A percentile compares a stretch with the other conserved stretches of the same genome.
Conservation (phyloP, 495 filamentous ascomycete genomes). For the Penicillium cosmopolitanum region DNA sequence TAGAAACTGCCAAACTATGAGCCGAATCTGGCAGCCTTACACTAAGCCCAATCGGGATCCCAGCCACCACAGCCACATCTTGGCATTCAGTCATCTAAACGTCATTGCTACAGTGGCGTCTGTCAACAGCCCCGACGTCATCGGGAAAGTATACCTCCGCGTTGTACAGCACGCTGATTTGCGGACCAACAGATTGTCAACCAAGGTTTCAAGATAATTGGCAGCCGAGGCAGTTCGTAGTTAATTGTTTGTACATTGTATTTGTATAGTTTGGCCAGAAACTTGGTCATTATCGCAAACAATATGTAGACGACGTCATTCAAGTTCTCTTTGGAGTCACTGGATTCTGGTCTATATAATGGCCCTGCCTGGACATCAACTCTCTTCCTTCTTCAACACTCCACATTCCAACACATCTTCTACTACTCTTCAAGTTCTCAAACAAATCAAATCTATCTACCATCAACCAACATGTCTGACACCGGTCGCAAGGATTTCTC, state of each 20-base stretch:
- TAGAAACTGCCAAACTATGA: no score
- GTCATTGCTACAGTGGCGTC: slow-evolving; percentile 1
- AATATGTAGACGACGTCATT: slow-evolving; percentile 13
- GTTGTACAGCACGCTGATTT: not conserved
- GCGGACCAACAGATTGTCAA: not conserved
- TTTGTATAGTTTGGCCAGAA: not conserved
- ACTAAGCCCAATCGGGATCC: not conserved
- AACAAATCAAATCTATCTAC: slow-evolving; percentile 16
- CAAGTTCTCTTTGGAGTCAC: slow-evolving; percentile 8
- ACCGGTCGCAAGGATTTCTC: slow-evolving; percentile 67
- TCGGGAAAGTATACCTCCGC: not conserved
- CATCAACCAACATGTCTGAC: slow-evolving; percentile 67
- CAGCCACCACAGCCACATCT: not conserved
- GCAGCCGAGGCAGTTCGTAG: not conserved
- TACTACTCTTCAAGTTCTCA: slow-evolving; percentile 1
- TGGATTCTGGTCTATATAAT: slow-evolving; percentile 12
- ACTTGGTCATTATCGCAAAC: slow-evolving; percentile 4
- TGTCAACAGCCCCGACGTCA: not conserved
- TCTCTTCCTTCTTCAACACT: slow-evolving; percentile 7
- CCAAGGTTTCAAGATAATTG: not conserved
- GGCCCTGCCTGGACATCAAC: slow-evolving; percentile 1
- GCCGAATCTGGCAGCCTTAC: not conserved
- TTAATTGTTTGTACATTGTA: not conserved
- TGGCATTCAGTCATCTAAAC: not conserved
- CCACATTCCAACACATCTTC: slow-evolving; percentile 5